phyloP scores from a whole-genome alignment of 148 eudicot genomes.

The Talinum fruticosum region DNA sequence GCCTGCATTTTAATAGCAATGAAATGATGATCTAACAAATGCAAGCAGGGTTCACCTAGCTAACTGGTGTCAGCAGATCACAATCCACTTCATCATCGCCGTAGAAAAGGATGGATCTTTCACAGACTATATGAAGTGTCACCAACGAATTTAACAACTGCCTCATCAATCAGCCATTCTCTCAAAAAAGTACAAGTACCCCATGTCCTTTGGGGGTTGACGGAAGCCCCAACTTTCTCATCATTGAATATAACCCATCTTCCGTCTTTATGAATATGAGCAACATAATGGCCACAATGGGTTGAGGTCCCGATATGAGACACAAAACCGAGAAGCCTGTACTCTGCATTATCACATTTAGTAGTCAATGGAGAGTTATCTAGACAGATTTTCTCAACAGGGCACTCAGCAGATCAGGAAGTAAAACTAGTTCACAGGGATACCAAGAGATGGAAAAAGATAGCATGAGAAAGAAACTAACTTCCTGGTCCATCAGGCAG shows the following conservation, averaged over 20 bases:
- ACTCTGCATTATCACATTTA: conserved; percentile 40
- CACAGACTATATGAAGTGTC: neutral
- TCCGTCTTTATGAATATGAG: conserved; percentile 83
- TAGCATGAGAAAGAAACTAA: conserved; percentile 38
- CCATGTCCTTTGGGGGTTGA: conserved; percentile 97
- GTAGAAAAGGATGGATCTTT: neutral
- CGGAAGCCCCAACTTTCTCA: conserved; percentile 79
- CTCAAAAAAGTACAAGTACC: conserved; percentile 85
- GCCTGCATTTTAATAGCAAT: neutral
- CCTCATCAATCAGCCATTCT: conserved; percentile 40
- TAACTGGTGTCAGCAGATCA: neutral
- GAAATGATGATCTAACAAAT: conserved; percentile 5
- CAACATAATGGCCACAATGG: conserved; percentile 96
- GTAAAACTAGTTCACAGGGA: neutral
- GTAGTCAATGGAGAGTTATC: neutral
- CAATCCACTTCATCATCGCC: neutral
- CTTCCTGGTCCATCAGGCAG: conserved; percentile 95
- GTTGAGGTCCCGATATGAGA: conserved; percentile 98
- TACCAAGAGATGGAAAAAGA: neutral
- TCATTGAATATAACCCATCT: conserved; percentile 93
- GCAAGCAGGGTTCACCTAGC: conserved; percentile 3
- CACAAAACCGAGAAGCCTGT: conserved; percentile 76
- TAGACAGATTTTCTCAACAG: neutral
- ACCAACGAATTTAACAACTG: neutral
- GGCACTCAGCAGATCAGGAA: neutral